phyloP scores from a whole-genome alignment of 2,329 filamentous ascomycete species.

The Penicillium nordicum region DNA sequence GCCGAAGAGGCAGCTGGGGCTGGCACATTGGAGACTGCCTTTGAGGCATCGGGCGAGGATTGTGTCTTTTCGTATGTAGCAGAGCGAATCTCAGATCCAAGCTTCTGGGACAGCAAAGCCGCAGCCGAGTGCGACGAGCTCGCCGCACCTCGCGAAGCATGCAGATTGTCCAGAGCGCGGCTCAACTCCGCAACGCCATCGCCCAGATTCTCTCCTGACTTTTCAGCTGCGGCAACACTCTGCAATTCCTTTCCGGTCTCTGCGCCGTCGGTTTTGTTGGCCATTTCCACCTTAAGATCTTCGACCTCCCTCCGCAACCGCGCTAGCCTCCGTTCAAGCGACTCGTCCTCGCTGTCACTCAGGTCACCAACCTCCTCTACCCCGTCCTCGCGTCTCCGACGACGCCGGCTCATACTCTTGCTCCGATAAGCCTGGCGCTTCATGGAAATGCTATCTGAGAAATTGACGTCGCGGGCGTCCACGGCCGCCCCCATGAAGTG shows the following conservation, averaged over 20 bases:
- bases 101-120: slow-evolving; percentile 34
- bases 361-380: slow-evolving; percentile 67
- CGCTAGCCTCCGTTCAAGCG: slow-evolving; percentile 72
- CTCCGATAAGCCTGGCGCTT: slow-evolving; percentile 82
- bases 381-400: slow-evolving; percentile 47
- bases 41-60: slow-evolving; percentile 3
- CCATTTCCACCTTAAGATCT: slow-evolving; percentile 59
- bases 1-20: slow-evolving; percentile 30
- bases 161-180: slow-evolving; percentile 66
- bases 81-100: slow-evolving; percentile 20
- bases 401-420: slow-evolving; percentile 54
- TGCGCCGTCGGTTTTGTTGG: slow-evolving; percentile 50
- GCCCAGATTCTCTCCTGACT: slow-evolving; percentile 44
- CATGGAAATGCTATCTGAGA: slow-evolving; percentile 80
- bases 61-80: slow-evolving; percentile 6
- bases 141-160: slow-evolving; percentile 28
- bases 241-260: slow-evolving; percentile 26
- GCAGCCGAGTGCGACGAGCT: slow-evolving; percentile 33
- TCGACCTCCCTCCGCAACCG: slow-evolving; percentile 79
- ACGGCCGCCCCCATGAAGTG: slow-evolving; percentile 73
- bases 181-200: slow-evolving; percentile 66
- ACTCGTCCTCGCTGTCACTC: slow-evolving; percentile 77
- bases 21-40: slow-evolving; percentile 12
- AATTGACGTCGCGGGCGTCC: slow-evolving; percentile 75
- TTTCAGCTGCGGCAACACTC: slow-evolving; percentile 34